phyloP scores from a whole-genome alignment of 225 moss, liverwort and hornwort genomes.

The Pleurozium schreberi region DNA sequence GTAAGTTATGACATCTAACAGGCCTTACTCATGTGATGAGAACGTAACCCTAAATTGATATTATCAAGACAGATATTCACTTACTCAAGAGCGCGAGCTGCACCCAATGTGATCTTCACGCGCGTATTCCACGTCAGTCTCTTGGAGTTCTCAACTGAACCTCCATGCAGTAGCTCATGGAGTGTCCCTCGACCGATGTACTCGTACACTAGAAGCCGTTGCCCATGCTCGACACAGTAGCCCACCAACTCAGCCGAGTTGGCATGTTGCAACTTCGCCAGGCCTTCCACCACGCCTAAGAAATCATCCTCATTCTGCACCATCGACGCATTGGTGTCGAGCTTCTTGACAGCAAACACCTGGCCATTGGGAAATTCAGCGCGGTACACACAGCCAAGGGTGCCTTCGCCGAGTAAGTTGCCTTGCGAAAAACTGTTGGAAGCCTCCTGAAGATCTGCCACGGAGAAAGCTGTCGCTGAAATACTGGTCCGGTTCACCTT shows the following conservation, averaged over 20 bases:
- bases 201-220: constrained; percentile 57
- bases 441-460: constrained; percentile 65
- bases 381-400: constrained; percentile 53
- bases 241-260: constrained; percentile 52
- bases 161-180: constrained; percentile 36
- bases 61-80: neutral
- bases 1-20: neutral
- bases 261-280: constrained; percentile 38
- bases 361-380: constrained; percentile 55
- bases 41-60: neutral
- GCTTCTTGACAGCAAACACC: constrained; percentile 53
- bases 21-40: neutral
- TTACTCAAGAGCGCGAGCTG: constrained; percentile 62
- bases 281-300: constrained; percentile 34
- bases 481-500: constrained; percentile 32
- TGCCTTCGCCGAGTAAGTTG: constrained; percentile 53
- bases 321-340: constrained; percentile 36
- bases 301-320: constrained; percentile 59
- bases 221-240: constrained; percentile 57
- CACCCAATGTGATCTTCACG: constrained; percentile 60
- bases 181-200: constrained; percentile 47
- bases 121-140: constrained; percentile 60
- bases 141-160: constrained; percentile 21
- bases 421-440: constrained; percentile 62
- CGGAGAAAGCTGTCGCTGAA: constrained; percentile 33